Base-by-base conservation (phyloP, 1,284 basidiomycete genomes). In the Moniliella sp. region DNA sequence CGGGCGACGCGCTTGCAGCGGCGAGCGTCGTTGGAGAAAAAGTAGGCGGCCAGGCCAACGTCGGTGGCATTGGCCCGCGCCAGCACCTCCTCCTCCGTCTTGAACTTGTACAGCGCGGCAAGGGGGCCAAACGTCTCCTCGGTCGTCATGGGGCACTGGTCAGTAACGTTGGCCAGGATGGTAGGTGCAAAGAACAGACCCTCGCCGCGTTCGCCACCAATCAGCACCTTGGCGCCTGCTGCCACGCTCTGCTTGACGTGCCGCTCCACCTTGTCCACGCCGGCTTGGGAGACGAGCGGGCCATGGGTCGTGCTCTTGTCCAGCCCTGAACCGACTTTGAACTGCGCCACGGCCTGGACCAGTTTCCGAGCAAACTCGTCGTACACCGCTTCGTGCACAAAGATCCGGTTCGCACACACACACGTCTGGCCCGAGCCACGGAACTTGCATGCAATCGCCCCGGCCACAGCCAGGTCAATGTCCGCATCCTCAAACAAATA, bases 1-100 rank as follows among this genome's bases (percentile, higher is more conserved):
- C 93, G 88, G n/a, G 84, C 82, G n/a, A 99, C 84, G 28, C 88
- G 71, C 80, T 82, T 94, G 36, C 83, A 76, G 17, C 86, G 67
- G 4, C 79, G 78, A 2, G 88, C 67, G 61, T 97, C 86, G 38
- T 78, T 66, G 33, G 46, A 47, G 49, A 43, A 58, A 27, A 58
- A 58, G 49, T 58, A 58, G 23, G 48, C 55, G 4, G 86, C 84
- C 12, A 99, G 68, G 0, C 91, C 91, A 28, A 81, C 74, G 15
- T 78, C 71, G 1, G 76, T 69, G 45, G 74, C 65, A 62, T 99
- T 97, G 18, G 88, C 86, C 35, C 78, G 64, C 48, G 69, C 69
- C 36, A 97, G 66, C 2, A 86, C 84, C 57, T 94, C 77, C 31
- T 83, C 80, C 63, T 99, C 91, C 0, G 78, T 79, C 53, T 78